Base-by-base conservation (phyloP, 352 stramenopile genomes). In the Blastocystis sp. region DNA sequence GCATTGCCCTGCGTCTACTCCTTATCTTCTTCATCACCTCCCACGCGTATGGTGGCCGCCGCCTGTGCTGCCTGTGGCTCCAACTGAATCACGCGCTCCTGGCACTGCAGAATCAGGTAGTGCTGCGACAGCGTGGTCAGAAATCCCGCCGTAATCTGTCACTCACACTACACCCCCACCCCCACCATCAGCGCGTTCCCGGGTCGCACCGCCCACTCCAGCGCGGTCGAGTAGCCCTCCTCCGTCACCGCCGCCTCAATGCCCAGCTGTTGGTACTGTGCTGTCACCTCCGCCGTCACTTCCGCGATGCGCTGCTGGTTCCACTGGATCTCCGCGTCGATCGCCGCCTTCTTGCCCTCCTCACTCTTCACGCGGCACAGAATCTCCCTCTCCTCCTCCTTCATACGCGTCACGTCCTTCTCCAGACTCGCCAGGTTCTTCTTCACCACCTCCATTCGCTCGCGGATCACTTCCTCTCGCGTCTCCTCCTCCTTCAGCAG, bases 341-440 rank as follows among this genome's bases (percentile, higher is more conserved):
- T 24, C 24, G 21, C 74, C 17, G 11, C 54, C 34, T 54, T 24
- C 28, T 43, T 54, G 40, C 40, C 74, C 24, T 54, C 57, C 74
- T 65, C 74, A 0, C 4, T 43, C 34, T 89, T 2, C 90, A 87
- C 21, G 89, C 87, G 0, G 94, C 89, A 64, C 94, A 89, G n/a
- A 92, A 68, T 64, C 94, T 93, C 48, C 45, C 19, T 65, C 60
- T 65, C n/a, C 34, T 59, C 52, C 38, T 48, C 24, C 59, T 66
- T 28, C 52, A 68, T 34, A 14, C 54, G 45, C 57, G 10, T 34
- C 74, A 70, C 52, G 74, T 68, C 38, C 1, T 48, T n/a, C 60
- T 68, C 54, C 24, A 84, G 54, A 34, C 59, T 38, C 24, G 4
- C 65, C 65, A 28, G 4, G 24, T 76, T 45, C 65, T 28, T 45